A percentile compares a stretch with the other conserved stretches of the same genome.
phyloP scores from a whole-genome alignment of 441 rosid genomes.

The Pelargonium cotyledonis region DNA sequence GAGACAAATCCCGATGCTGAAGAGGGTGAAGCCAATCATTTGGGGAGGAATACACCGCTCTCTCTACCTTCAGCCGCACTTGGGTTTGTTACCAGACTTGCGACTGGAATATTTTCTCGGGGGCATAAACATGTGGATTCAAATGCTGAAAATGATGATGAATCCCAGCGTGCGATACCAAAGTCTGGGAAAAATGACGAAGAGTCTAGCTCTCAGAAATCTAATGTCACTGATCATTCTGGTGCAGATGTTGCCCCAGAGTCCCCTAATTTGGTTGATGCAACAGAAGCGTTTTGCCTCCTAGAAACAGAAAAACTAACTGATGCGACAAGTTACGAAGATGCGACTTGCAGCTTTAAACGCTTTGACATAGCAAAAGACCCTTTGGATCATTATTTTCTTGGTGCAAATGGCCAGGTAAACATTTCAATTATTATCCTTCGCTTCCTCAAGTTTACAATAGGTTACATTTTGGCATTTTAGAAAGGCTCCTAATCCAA shows the following conservation, averaged over 20 bases:
- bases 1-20: conserved; percentile 40
- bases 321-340: conserved; percentile 27
- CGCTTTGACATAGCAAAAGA: conserved; percentile 78
- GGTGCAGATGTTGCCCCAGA: conserved; percentile 29
- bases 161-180: conserved; percentile 24
- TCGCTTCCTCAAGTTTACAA: too few relatives aligned
- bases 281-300: conserved; percentile 25
- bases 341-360: conserved; percentile 44
- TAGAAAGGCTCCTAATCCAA: too few relatives aligned
- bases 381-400: conserved; percentile 84
- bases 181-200: conserved; percentile 34
- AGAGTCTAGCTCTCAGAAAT: conserved; percentile 40
- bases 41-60: conserved; percentile 63
- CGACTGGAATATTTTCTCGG: conserved; percentile 77
- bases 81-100: conserved; percentile 75
- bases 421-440: neutral
- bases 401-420: conserved; percentile 69
- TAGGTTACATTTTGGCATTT: neutral
- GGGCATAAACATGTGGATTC: conserved; percentile 48
- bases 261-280: conserved; percentile 28
- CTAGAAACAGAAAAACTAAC: conserved; percentile 35
- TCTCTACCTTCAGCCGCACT: conserved; percentile 88
- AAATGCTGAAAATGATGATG: conserved; percentile 39
- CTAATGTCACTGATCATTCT: conserved; percentile 29
- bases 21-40: conserved; percentile 35